Evolutionary conservation across 768 basidiomycete species (phyloP).

Genomic region (Trametes gibbosa): DNA sequence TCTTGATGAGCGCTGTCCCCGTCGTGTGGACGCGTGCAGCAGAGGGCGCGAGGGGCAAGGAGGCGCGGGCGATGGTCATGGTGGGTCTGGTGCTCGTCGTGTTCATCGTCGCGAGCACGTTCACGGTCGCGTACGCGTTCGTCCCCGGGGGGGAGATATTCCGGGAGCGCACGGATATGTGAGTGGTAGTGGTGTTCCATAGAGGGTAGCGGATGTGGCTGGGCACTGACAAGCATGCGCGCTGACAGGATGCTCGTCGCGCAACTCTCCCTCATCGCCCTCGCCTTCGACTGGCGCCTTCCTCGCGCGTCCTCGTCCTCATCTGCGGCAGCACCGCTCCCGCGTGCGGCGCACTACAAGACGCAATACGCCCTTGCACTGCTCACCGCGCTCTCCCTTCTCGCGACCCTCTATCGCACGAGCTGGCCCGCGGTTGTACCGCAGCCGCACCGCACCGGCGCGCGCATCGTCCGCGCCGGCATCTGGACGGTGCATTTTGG

Average conservation of each 20-base stretch:
- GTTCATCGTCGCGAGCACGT: conserved; percentile 66
- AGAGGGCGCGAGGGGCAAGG: conserved; percentile 29
- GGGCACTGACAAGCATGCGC: no score
- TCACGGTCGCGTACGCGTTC: conserved; percentile 89
- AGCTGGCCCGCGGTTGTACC: conserved; percentile 46
- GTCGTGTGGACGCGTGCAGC: conserved; percentile 44
- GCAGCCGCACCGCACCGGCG: conserved; percentile 57
- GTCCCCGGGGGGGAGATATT: conserved; percentile 77
- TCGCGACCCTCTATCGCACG: conserved; percentile 48
- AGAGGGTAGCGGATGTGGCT: no score
- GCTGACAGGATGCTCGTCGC: conserved; percentile 47
- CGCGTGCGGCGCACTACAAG: conserved; percentile 7
- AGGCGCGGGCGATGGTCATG: conserved; percentile 48
- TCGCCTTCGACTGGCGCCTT: conserved; percentile 43
- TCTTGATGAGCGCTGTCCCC: conserved; percentile 65
- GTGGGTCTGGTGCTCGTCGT: conserved; percentile 62
- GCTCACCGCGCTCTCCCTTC: conserved; percentile 38
- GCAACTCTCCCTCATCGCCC: conserved; percentile 50
- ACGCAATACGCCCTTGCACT: conserved; percentile 22
- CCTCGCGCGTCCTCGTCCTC: background rate
- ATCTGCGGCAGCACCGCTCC: background rate
- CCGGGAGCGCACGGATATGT: conserved; percentile 77
- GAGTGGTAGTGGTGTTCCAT: conserved; percentile 31
- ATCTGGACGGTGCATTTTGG: conserved; percentile 96
- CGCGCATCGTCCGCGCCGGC: conserved; percentile 72